Base-by-base conservation (phyloP, 345 rosid species). In the Salix caprea region DNA sequence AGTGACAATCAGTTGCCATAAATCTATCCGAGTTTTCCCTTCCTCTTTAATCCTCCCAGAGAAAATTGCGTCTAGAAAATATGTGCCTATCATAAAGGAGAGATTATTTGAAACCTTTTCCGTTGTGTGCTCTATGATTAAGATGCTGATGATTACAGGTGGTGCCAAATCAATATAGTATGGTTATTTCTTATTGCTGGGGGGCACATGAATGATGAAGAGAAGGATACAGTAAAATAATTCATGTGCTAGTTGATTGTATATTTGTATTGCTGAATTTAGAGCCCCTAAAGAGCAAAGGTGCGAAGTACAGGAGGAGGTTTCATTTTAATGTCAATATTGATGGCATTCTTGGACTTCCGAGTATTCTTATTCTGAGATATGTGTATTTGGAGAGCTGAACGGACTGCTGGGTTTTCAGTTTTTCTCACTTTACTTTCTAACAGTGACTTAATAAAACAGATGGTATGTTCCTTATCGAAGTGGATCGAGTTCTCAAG, bases 381-480 rank as follows among this genome's bases (percentile, higher is more conserved):
- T 21, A n/a, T 73, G 28, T 19, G 71, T 15, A 64, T 44, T 67
- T 64, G 46, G 44, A 67, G 50, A 73, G 54, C 11, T 54, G 67
- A 65, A 24, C 69, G 34, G 26, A 37, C 18, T 4, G 64, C 71
- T 26, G 50, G 12, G 30, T 78, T 72, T 26, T 68, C 78, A 60
- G 52, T 77, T 61, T 74, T 14, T 26, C 10, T 24, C 66, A 61
- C 18, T 40, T 64, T 2, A 32, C 76, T 62, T 76, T 74, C 79
- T 85, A 81, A 85, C 70, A 1, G 32, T 78, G 40, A 39, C 64
- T 74, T 76, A 61, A 32, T 70, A 52, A 74, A 77, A 79, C 90
- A 96, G 99, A 92, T 83, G 99, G 97, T 52, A 82, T 89, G 81
- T 81, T 96, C 76, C 97, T 96, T 67, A 77, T 96, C 74, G 99